These are phyloP conservation scores for Blastobotrys apis DNA, from an alignment of 1,139 yeast genomes.

Conservation along the genomic window DNA sequence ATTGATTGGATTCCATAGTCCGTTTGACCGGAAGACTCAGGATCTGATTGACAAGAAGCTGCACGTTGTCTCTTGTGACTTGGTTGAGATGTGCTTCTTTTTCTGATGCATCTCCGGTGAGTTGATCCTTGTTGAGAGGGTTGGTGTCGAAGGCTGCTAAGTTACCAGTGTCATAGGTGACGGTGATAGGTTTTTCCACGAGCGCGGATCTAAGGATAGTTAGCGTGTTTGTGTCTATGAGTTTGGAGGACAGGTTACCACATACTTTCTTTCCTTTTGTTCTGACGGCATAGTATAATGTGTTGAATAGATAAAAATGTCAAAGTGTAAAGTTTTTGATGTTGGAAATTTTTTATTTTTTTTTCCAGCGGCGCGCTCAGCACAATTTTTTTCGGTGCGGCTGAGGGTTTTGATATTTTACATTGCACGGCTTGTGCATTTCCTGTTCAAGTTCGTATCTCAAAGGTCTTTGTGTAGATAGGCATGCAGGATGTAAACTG, in stretches of 20 bases:
- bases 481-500: too few relatives aligned
- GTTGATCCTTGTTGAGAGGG: slow-evolving; percentile 76
- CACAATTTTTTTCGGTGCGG: too few relatives aligned
- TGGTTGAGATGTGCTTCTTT: slow-evolving; percentile 63
- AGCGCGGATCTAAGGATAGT: slow-evolving; percentile 56
- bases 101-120: slow-evolving; percentile 52
- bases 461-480: too few relatives aligned
- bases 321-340: background rate
- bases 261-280: background rate
- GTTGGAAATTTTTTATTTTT: slow-evolving; percentile 1
- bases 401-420: too few relatives aligned
- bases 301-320: background rate
- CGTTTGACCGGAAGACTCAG: slow-evolving; percentile 83
- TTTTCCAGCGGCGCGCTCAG: background rate
- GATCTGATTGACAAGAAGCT: slow-evolving; percentile 82
- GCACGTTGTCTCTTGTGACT: slow-evolving; percentile 89
- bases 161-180: slow-evolving; percentile 79
- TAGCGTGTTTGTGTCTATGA: background rate
- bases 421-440: too few relatives aligned
- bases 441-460: too few relatives aligned
- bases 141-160: slow-evolving; percentile 74
- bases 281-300: slow-evolving; percentile 2
- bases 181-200: slow-evolving; percentile 86
- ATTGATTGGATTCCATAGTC: slow-evolving; percentile 64
- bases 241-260: background rate